phyloP scores from a whole-genome alignment of 2,329 filamentous ascomycete genomes.

The Rhytidhysteron rufulum region DNA sequence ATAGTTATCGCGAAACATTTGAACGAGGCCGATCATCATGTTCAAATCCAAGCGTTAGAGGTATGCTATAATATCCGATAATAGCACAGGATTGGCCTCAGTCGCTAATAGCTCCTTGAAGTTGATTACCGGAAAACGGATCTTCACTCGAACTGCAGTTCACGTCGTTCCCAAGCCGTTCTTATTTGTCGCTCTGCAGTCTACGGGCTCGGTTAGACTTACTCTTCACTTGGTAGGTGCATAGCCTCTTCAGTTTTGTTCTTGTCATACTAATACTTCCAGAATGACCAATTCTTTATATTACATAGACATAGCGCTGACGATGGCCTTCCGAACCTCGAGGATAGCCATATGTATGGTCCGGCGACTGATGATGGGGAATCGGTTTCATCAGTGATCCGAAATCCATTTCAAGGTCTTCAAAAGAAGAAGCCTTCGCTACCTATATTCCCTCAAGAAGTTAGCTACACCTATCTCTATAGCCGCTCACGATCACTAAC shows the following conservation, averaged over 20 bases:
- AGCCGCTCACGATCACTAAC: background rate
- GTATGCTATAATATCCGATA: too few species aligned
- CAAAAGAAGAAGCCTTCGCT: slow-evolving; percentile 12
- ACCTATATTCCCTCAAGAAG: slow-evolving; percentile 43
- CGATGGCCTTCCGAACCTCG: slow-evolving; percentile 71
- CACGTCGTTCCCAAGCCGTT: slow-evolving; percentile 74
- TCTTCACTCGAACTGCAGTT: slow-evolving; percentile 71
- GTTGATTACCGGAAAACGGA: slow-evolving; percentile 73
- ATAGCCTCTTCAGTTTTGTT: background rate
- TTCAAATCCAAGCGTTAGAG: slow-evolving; percentile 77
- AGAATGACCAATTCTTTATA: slow-evolving; percentile 84
- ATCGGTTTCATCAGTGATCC: slow-evolving; percentile 37
- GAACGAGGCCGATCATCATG: slow-evolving; percentile 64
- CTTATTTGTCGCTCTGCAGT: slow-evolving; percentile 73
- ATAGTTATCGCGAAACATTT: slow-evolving; percentile 79
- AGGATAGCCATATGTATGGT: slow-evolving; percentile 47
- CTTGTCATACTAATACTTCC: slow-evolving; percentile 46
- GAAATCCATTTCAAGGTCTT: slow-evolving; percentile 16
- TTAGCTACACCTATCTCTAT: slow-evolving; percentile 24
- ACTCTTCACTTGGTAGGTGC: slow-evolving; percentile 39
- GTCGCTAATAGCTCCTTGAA: slow-evolving; percentile 45
- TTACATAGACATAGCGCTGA: slow-evolving; percentile 75
- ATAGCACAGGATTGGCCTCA: too few species aligned
- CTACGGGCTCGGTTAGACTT: slow-evolving; percentile 33
- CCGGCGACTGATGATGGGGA: slow-evolving; percentile 21